Base-by-base conservation (phyloP, 495 filamentous ascomycete species). In the Aspergillus ostianus region DNA sequence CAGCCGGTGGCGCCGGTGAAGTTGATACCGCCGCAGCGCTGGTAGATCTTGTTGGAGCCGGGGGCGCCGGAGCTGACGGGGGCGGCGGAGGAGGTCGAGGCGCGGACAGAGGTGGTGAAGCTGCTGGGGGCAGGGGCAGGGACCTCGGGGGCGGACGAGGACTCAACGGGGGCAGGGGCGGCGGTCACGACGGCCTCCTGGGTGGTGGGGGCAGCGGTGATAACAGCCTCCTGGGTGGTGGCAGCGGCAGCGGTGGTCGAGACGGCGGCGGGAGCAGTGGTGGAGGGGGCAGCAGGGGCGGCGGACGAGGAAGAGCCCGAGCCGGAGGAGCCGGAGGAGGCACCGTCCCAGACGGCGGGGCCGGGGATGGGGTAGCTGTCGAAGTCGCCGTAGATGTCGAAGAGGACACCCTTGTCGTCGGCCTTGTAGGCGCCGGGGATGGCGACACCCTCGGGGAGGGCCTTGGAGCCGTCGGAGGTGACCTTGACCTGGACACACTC, bases 401-500 rank as follows among this genome's bases (percentile, higher is more conserved):
- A 67, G 23, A 67, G 65, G 46, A 67, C 41, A 27, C 65, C 65
- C 17, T 54, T n/a, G 51, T 64, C 62, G 21, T 47, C 56, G 57
- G 62, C 57, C 8, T 53, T 49, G 59, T 67, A 67, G 44, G 56
- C 54, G n/a, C 65, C 65, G 20, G 65, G 65, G 56, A 67, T 55
- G 36, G 59, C 60, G 30, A 67, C 65, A 48, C 65, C 65, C 6
- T 18, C 52, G 27, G 65, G 65, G 29, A 67, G 59, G 23, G 59
- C 47, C 10, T 52, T 60, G 44, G 61, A 51, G 0, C 65, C 65
- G 44, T 57, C 56, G 47, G 62, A 62, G 59, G 65, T 67, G 47
- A 67, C 62, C 54, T 62, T 60, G 49, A 67, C 27, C 59, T 67
- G 65, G 45, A 67, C 62, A 48, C 65, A 67, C 59, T 67, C 65